A percentile compares a stretch with the other conserved stretches of the same genome.
phyloP scores from a whole-genome alignment of 2,329 filamentous ascomycete species.

The Teratosphaeria viscida region DNA sequence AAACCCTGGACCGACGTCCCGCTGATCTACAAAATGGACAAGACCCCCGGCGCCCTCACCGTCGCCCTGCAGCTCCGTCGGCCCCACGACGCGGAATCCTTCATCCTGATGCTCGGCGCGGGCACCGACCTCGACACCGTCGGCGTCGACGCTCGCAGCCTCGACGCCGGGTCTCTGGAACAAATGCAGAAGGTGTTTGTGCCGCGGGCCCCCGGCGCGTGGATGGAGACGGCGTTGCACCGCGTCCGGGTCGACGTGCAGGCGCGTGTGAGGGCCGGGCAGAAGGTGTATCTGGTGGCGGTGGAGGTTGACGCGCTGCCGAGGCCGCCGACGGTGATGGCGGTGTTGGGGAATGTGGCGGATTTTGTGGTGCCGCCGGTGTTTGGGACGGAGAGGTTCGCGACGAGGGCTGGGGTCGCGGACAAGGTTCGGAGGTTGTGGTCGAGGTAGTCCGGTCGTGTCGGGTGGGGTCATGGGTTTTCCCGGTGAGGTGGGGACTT shows the following conservation, averaged over 20 bases:
- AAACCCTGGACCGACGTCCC: not conserved
- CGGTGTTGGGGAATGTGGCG: not conserved
- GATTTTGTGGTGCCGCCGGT: not conserved
- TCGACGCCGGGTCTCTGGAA: not conserved
- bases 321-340: not conserved
- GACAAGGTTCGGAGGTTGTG: not conserved
- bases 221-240: constrained; percentile 2
- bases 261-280: not conserved
- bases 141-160: constrained; percentile 3
- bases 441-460: not conserved
- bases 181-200: not conserved
- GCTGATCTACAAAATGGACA: not conserved
- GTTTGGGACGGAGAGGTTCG: not conserved
- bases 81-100: constrained; percentile 2
- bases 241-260: constrained; percentile 1
- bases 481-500: too few relatives aligned
- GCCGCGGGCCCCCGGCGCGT: not conserved
- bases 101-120: constrained; percentile 8
- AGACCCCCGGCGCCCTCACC: not conserved
- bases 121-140: constrained; percentile 3
- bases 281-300: constrained; percentile 4
- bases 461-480: too few relatives aligned
- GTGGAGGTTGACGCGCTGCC: not conserved
- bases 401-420: not conserved
- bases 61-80: constrained; percentile 3